A percentile compares a stretch with the other conserved stretches of the same genome.
These are phyloP conservation scores for Hypoxylon sp. DNA, from an alignment of 2,329 filamentous ascomycete species.

Conservation along the genomic window DNA sequence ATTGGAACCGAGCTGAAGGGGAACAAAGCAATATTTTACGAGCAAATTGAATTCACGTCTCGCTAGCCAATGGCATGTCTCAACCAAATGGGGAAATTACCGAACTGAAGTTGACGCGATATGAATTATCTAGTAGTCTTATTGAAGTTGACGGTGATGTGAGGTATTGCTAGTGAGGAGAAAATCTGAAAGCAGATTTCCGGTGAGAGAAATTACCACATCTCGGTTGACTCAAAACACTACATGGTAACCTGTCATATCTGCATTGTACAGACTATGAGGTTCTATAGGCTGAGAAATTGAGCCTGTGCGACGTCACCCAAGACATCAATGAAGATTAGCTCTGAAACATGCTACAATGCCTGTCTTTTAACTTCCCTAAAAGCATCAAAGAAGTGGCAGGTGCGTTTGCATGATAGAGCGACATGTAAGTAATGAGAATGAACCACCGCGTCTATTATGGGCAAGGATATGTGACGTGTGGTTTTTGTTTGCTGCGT, in stretches of 20 bases:
- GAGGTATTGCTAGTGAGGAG: background rate
- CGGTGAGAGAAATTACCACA: background rate
- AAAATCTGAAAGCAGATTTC: background rate
- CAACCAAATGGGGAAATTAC: background rate
- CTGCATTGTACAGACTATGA: too few relatives aligned
- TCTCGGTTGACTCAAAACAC: background rate
- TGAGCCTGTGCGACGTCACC: too few relatives aligned
- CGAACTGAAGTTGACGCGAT: slow-evolving; percentile 1
- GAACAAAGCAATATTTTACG: background rate
- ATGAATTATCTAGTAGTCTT: background rate
- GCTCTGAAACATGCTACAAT: background rate
- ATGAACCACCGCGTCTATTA: background rate
- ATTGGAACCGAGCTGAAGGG: background rate
- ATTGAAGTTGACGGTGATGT: background rate
- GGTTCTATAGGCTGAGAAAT: too few relatives aligned
- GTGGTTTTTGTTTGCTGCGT: background rate
- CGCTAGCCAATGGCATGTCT: background rate
- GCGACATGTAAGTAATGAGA: background rate
- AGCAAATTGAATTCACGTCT: background rate
- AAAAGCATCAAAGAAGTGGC: background rate
- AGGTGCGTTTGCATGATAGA: too few relatives aligned
- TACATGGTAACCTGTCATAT: background rate
- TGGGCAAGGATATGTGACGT: background rate
- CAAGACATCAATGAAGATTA: too few relatives aligned
- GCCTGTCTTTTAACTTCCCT: background rate